Percentiles rank a stretch among this genome's conserved stretches.
These are phyloP conservation scores for Xylaria scruposa DNA, from an alignment of 495 filamentous ascomycete species.

Conservation along the genomic window DNA sequence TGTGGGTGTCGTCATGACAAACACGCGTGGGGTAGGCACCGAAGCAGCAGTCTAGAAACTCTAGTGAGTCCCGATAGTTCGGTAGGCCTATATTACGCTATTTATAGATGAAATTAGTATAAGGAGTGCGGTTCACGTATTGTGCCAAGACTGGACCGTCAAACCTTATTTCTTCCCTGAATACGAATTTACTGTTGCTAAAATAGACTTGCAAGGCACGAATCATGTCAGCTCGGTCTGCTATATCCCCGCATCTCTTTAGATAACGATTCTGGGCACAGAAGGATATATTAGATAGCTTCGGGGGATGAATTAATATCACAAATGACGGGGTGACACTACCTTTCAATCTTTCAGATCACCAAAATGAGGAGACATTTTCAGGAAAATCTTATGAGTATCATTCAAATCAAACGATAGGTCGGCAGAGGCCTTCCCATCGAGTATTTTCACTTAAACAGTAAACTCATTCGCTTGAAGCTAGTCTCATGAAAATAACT, in stretches of 20 bases:
- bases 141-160: neutral
- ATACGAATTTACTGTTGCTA: neutral
- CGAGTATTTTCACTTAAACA: too few relatives aligned
- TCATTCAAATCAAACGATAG: too few relatives aligned
- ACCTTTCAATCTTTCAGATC: neutral
- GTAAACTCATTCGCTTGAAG: too few relatives aligned
- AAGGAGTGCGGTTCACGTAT: neutral
- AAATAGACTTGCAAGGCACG: neutral
- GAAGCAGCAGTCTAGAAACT: neutral
- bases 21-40: neutral
- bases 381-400: too few relatives aligned
- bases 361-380: neutral
- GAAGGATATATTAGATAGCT: neutral
- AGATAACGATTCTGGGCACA: neutral
- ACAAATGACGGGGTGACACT: neutral
- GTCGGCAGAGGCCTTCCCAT: too few relatives aligned
- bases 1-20: conserved; percentile 2
- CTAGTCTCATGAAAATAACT: too few relatives aligned
- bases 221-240: neutral
- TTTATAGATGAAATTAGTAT: conserved; percentile 2
- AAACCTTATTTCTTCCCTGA: conserved; percentile 5
- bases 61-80: neutral
- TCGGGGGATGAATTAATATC: neutral
- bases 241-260: neutral
- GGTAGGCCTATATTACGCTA: conserved; percentile 3